Evolutionary conservation across 139 green algal species (phyloP), one percentile per base, ranked within the genome.

Genomic region (Chlamydomonas sphaeroides): DNA sequence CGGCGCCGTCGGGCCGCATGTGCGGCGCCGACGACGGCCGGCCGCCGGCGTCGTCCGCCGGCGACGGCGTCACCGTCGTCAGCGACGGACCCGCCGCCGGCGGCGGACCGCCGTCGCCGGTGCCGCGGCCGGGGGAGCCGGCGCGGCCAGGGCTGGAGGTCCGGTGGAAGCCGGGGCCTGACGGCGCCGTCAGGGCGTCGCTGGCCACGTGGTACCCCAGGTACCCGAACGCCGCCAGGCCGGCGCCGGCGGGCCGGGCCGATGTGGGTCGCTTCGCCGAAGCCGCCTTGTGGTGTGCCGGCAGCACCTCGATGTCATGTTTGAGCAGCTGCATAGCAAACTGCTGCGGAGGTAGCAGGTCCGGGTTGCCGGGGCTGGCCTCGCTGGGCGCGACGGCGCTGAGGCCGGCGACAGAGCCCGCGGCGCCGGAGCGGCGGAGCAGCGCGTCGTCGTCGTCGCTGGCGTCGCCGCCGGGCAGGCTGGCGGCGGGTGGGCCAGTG

Each of bases 271-370:
- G 36, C 25, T 42, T 57, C 42, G 63, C 69, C 39, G 79, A 56
- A 5, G 59, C 68, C 25, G 59, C 70, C 0, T n/a, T 18, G 41
- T 80, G 85, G 66, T 89, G 79, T 35, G 70, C 41, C 2, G 85
- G 85, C 65, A 89, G 78, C 18, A 84, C 79, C 23, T 79, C 71
- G 26, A 89, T 65, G 65, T 89, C 85, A 48, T 86, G 85, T 23
- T 65, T 51, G 14, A 89, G 74, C 45, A 89, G 79, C 73, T 89
- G 79, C 67, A 89, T 41, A 11, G 85, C 85, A 73, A 89, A 89
- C 49, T 74, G 61, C 41, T 89, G 85, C 28, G 85, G 80, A 35
- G 84, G 79, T 59, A 84, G 73, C 74, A 89, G 68, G 35, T 69
- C 75, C 3, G 26, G 49, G 36, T 35, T 35, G 38, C 25, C 39